phyloP scores from a whole-genome alignment of 306 rosid genomes.

The Corylus heterophylla region DNA sequence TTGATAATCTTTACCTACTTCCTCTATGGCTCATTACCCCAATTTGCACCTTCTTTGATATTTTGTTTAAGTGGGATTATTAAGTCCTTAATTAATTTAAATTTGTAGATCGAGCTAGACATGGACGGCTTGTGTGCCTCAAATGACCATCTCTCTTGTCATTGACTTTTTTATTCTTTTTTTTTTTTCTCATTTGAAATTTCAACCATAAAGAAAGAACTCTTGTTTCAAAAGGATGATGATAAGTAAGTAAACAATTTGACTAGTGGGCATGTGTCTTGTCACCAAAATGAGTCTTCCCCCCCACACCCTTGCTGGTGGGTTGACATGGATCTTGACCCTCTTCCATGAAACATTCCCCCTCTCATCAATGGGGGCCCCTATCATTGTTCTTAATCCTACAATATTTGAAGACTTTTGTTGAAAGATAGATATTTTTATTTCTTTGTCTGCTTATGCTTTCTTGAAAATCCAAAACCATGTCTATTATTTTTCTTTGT shows the following conservation, averaged over 20 bases:
- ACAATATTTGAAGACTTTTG: conserved; percentile 49
- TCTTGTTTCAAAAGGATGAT: conserved; percentile 45
- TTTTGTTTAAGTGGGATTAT: background rate
- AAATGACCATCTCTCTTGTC: conserved; percentile 62
- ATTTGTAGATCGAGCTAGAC: background rate
- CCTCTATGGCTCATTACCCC: conserved; percentile 6
- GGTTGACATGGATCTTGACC: conserved; percentile 94
- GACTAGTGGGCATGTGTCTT: conserved; percentile 61
- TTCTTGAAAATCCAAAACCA: background rate
- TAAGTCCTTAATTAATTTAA: background rate
- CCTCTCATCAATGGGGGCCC: conserved; percentile 47
- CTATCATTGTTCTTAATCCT: conserved; percentile 43
- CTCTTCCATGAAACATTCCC: conserved; percentile 85
- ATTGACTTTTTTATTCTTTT: conserved; percentile 52
- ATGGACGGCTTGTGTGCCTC: conserved; percentile 31
- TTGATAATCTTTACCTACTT: conserved; percentile 38
- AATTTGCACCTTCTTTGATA: conserved; percentile 3
- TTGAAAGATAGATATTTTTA: conserved; percentile 34
- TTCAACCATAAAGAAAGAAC: conserved; percentile 46
- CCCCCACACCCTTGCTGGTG: conserved; percentile 40
- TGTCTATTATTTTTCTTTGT: conserved; percentile 24
- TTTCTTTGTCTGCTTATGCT: conserved; percentile 50
- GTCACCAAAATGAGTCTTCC: conserved; percentile 41
- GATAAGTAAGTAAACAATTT: conserved; percentile 47
- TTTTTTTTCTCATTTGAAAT: conserved; percentile 40